Conservation (phyloP, 192 early-diverging fungal genomes). For the Anaeromyces robustus region DNA sequence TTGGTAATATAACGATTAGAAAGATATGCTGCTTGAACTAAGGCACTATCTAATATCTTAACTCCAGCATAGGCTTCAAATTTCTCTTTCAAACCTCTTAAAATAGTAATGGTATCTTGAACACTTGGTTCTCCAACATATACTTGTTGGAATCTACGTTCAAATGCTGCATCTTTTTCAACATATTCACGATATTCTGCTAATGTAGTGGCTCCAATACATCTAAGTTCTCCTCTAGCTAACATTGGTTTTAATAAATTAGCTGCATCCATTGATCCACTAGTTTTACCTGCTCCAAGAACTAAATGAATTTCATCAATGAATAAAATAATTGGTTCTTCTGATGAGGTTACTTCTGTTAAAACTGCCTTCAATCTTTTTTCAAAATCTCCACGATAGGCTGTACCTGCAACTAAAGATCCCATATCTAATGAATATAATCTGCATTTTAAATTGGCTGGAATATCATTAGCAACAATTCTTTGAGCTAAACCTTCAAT, state of each 20-base stretch:
- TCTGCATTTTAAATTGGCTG: conserved; percentile 58
- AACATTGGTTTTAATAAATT: conserved; percentile 94
- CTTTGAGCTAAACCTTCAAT: conserved; percentile 92
- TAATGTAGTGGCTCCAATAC: conserved; percentile 93
- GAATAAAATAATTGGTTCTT: conserved; percentile 82
- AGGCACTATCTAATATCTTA: conserved; percentile 45
- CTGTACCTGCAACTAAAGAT: conserved; percentile 82
- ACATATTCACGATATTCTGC: conserved; percentile 89
- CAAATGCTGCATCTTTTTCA: conserved; percentile 72
- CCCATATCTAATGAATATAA: conserved; percentile 95
- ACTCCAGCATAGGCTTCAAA: conserved; percentile 70
- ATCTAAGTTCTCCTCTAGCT: conserved; percentile 84
- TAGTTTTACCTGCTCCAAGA: conserved; percentile 79
- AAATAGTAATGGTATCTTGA: conserved; percentile 58
- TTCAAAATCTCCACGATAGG: conserved; percentile 96
- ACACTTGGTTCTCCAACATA: conserved; percentile 57
- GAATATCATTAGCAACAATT: conserved; percentile 85
- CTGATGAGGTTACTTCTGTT: conserved; percentile 83
- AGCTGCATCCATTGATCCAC: conserved; percentile 90
- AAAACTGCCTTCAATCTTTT: conserved; percentile 91
- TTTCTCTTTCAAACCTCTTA: conserved; percentile 61
- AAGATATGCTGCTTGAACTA: conserved; percentile 56
- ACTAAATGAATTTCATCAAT: conserved; percentile 96
- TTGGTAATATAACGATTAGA: conserved; percentile 63
- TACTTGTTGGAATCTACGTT: conserved; percentile 64